Evolutionary conservation across 441 rosid species (phyloP), one percentile per base, ranked within the genome.

Genomic region (Cnidoscolus chayamansa): DNA sequence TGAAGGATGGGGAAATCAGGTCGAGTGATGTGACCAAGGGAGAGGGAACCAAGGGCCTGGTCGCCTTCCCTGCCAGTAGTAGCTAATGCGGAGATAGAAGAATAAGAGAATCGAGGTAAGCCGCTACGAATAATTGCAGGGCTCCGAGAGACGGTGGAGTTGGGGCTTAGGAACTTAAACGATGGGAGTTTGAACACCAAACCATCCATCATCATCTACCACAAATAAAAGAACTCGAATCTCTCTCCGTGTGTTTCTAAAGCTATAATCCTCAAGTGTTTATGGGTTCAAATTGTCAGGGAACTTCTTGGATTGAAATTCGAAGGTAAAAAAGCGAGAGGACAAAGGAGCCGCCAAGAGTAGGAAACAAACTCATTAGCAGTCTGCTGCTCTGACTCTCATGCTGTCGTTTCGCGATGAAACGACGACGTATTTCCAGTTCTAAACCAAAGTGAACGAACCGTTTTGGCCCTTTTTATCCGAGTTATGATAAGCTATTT

Each of bases 1-100:
- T 89, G 96, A 53, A 94, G 94, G 75, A 94, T 88, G 47, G 89
- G 87, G 77, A 94, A 92, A 81, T 94, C 97, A 30, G 90, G 92
- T 5, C 95, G 88, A 77, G 87, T 81, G 60, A 79, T 65, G 74
- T 88, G 97, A 68, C 97, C 97, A 40, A 94, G 91, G 20, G 97
- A 90, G 66, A 77, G 65, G 50, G 86, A 67, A 20, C 63, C 45
- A 15, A 72, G 70, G 16, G 73, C 66, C n/a, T 57, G 67, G 49
- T 68, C 76, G 49, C 78, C 78, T 73, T 80, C 81, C 57, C 77
- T 74, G 71, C 78, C 71, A 69, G 82, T 19, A 53, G 87, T 68
- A 35, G 82, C 78, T 19, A 84, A 75, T 12, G 77, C 66, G 0
- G 65, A 30, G 3, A 78, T 73, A 51, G 71, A 74, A 65, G 83